Evolutionary conservation across 257 asterid species (phyloP), one percentile per base, ranked within the genome.

Genomic region (Nicotiana paniculata): DNA sequence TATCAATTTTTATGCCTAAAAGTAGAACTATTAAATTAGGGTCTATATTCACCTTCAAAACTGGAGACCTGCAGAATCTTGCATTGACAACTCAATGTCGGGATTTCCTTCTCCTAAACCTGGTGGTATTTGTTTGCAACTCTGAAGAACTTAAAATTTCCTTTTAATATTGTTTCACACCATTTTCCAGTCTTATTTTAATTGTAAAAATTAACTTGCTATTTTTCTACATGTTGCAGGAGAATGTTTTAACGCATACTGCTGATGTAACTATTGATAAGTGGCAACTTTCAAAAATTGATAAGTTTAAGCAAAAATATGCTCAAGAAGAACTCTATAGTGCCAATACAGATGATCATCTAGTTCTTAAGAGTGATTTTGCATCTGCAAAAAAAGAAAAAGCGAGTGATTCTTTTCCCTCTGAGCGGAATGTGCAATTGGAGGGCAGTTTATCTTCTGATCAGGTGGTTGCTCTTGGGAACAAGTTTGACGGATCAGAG

Each of bases 201-300:
- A n/a, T 74, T 55, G n/a, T 32, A 39, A 15, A 57, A 33, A 72
- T 65, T 51, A 37, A 53, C 11, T 53, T 80, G 37, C 78, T 53
- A 16, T 67, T 35, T 32, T 67, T 75, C 70, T 83, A 62, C 61
- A 82, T 72, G 57, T 35, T 69, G n/a, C 89, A 90, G 95, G 93
- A 90, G 80, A 91, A 91, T 82, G 81, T 91, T 78, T 83, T 90
- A 87, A 88, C 85, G 89, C 96, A 91, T 81, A 91, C 93, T 88
- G 89, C 89, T 83, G 90, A 87, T 75, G 92, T 88, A 32, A 63
- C 69, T 75, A 6, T 77, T 58, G 6, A 4, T 6, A 2, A 53
- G 24, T 2, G 74, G 6, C 82, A 65, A 67, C 67, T 74, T 81
- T 32, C 58, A 28, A 24, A 18, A 39, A 85, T 91, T 79, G 43